These are phyloP conservation scores for Vanderwaltozyma tropicalis DNA, from an alignment of 805 yeast genomes.

Conservation along the genomic window DNA sequence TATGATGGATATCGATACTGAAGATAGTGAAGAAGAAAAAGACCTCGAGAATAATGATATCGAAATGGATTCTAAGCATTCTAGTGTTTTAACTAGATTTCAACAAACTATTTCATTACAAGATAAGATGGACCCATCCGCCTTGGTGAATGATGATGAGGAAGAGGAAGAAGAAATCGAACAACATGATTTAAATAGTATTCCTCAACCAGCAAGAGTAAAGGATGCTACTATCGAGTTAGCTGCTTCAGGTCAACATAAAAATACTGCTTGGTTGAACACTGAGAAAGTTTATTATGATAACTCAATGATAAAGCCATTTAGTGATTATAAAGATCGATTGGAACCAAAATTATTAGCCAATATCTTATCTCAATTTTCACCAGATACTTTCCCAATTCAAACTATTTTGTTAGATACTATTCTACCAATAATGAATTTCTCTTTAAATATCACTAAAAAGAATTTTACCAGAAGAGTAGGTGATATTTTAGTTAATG, in stretches of 20 bases:
- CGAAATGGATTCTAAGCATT: slow-evolving; percentile 31
- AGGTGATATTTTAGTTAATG: slow-evolving; percentile 81
- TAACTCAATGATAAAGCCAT: slow-evolving; percentile 19
- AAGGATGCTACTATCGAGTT: slow-evolving; percentile 20
- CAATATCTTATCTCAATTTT: slow-evolving; percentile 19
- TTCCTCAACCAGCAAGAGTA: slow-evolving; percentile 65
- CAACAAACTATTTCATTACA: slow-evolving; percentile 32
- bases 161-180: slow-evolving; percentile 17
- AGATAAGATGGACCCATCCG: slow-evolving; percentile 15
- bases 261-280: slow-evolving; percentile 26
- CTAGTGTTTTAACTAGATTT: slow-evolving; percentile 44
- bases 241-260: slow-evolving; percentile 35
- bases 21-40: slow-evolving; percentile 9
- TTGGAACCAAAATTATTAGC: slow-evolving; percentile 27
- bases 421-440: slow-evolving; percentile 19
- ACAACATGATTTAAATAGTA: slow-evolving; percentile 46
- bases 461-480: slow-evolving; percentile 40
- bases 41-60: slow-evolving; percentile 3
- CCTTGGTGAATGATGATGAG: slow-evolving; percentile 10
- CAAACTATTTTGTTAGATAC: slow-evolving; percentile 24
- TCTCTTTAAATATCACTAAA: slow-evolving; percentile 19
- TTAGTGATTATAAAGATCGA: slow-evolving; percentile 10
- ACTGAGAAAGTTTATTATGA: slow-evolving; percentile 22
- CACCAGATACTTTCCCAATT: slow-evolving; percentile 24
- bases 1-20: neutral